phyloP scores from a whole-genome alignment of 148 eudicot genomes.

The Oxyria digyna region DNA sequence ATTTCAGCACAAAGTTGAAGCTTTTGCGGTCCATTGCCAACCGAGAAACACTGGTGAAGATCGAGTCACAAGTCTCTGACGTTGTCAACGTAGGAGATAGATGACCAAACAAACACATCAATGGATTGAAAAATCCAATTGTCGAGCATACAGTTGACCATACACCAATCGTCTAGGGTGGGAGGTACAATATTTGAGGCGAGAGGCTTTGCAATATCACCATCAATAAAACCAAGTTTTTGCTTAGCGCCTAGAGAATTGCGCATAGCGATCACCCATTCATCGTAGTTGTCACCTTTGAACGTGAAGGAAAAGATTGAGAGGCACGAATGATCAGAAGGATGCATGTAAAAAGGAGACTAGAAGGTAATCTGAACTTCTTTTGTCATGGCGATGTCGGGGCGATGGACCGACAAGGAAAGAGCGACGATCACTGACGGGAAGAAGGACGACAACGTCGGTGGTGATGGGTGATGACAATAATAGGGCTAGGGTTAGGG shows the following conservation, averaged over 20 bases:
- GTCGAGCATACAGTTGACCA: not conserved
- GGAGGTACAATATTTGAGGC: not conserved
- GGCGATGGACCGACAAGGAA: too few relatives aligned
- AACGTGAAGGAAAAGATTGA: not conserved
- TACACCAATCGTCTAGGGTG: not conserved
- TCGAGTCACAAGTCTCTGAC: not conserved
- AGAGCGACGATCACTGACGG: too few relatives aligned
- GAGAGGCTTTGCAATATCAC: not conserved
- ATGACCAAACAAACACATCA: not conserved
- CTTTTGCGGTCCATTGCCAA: not conserved
- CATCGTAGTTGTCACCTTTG: not conserved
- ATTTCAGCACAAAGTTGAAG: not conserved
- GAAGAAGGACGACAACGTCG: too few relatives aligned
- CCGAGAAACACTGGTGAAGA: not conserved
- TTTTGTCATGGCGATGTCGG: too few relatives aligned
- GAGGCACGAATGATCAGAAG: not conserved
- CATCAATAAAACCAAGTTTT: not conserved
- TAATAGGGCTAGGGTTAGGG: too few relatives aligned
- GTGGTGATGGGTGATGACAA: too few relatives aligned
- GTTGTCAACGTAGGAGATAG: not conserved
- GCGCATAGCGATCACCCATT: too few relatives aligned
- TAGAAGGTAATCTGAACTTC: not conserved
- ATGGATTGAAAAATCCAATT: not conserved
- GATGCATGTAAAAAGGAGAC: not conserved
- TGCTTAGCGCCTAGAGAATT: not conserved